These are phyloP conservation scores for Phaeosphaeriaceae sp. DNA, from an alignment of 2,329 filamentous ascomycete genomes.

Conservation along the genomic window DNA sequence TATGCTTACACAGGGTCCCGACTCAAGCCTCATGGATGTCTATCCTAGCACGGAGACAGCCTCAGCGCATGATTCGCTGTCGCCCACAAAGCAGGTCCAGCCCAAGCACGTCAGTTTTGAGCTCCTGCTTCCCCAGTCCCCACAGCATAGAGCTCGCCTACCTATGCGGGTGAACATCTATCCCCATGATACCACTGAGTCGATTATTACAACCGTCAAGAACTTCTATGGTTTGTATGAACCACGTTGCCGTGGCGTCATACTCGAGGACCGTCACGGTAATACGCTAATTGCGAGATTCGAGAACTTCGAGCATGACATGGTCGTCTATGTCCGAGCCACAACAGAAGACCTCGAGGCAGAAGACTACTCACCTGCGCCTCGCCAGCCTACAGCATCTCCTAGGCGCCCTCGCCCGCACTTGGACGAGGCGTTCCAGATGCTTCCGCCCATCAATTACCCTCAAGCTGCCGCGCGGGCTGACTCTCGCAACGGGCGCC, in stretches of 20 bases:
- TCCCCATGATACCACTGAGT: conserved; percentile 94
- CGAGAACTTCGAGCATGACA: conserved; percentile 92
- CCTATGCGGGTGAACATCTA: conserved; percentile 92
- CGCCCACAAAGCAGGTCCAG: conserved; percentile 47
- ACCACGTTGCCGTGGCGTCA: conserved; percentile 70
- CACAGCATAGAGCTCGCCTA: conserved; percentile 73
- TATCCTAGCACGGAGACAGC: conserved; percentile 46
- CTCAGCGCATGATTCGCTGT: conserved; percentile 41
- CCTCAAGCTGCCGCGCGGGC: conserved; percentile 71
- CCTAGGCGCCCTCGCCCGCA: conserved; percentile 63
- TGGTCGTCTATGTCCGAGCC: conserved; percentile 91
- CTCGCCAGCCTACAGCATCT: conserved; percentile 54
- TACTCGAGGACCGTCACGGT: conserved; percentile 89
- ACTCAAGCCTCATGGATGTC: conserved; percentile 41
- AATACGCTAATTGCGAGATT: conserved; percentile 94
- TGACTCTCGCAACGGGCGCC: conserved; percentile 70
- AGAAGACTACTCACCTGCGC: conserved; percentile 55
- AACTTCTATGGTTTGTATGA: conserved; percentile 98
- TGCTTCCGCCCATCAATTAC: conserved; percentile 65
- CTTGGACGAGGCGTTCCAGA: conserved; percentile 68
- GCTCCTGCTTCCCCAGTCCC: conserved; percentile 71
- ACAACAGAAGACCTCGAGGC: conserved; percentile 64
- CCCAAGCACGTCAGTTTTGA: conserved; percentile 81
- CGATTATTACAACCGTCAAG: conserved; percentile 97
- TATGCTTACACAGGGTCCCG: conserved; percentile 35